These are phyloP conservation scores for Amphibolis antarctica DNA, from an alignment of 106 monocot genomes.

Conservation along the genomic window DNA sequence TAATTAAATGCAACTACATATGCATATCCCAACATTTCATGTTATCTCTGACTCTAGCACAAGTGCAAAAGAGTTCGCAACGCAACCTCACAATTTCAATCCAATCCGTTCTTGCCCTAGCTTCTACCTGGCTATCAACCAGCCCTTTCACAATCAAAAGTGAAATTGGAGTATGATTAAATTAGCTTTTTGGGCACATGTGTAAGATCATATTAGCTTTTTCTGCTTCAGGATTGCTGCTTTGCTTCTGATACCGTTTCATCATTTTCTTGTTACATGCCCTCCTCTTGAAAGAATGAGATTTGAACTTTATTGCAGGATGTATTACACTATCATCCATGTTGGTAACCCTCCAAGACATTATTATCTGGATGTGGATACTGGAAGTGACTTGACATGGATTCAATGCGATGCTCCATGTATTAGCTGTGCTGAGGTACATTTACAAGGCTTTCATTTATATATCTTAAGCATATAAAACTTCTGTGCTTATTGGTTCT, in stretches of 20 bases:
- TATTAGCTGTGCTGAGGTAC: constrained; percentile 77
- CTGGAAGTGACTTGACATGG: constrained; percentile 89
- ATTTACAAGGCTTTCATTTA: background rate
- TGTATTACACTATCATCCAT: constrained; percentile 68
- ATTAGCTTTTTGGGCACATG: no score
- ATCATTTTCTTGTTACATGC: background rate
- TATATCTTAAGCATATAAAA: no score
- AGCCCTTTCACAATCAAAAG: background rate
- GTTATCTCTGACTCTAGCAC: no score
- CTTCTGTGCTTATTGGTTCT: no score
- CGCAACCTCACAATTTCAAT: no score
- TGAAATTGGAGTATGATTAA: no score
- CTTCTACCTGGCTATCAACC: no score
- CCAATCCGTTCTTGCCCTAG: no score
- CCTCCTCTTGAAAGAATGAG: background rate
- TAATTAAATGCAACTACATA: no score
- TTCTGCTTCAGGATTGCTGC: background rate
- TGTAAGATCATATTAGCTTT: no score
- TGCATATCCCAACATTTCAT: no score
- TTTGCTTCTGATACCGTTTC: background rate
- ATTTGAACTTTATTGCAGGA: constrained; percentile 27
- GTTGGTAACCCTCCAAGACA: constrained; percentile 78
- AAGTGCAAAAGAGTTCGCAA: no score
- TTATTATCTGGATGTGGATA: constrained; percentile 87
- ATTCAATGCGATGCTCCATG: constrained; percentile 97